Base-by-base conservation (phyloP, 1,284 basidiomycete genomes). In the Leccinum fallax region DNA sequence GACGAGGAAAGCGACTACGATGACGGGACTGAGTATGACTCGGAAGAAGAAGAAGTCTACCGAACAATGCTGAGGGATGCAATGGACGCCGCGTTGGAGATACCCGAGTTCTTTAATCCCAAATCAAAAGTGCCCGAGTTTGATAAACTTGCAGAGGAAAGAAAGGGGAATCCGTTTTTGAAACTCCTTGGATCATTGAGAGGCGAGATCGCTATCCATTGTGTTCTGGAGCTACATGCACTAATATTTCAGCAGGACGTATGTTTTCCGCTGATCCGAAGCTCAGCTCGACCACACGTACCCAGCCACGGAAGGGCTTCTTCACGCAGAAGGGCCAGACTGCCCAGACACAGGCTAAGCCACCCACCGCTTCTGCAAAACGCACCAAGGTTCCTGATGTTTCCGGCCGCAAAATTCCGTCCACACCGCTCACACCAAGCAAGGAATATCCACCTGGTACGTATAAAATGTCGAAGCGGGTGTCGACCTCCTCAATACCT, bases 101-200 rank as follows among this genome's bases (percentile, higher is more conserved):
- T 77, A 60, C 77, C 82, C 10, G 87, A 86, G 60, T 85, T 85
- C 71, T 79, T 84, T 55, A 80, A 85, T 66, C 72, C 75, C 24
- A 76, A 76, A 11, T 72, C 78, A 24, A 71, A 76, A 5, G 75
- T 78, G 13, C 72, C 78, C 8, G 81, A 78, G 34, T 77, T 78
- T 43, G 78, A 83, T 43, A 74, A 80, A 3, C 65, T 80, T 11
- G 72, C 77, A 15, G 82, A 85, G 57, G 84, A 85, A 59, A 78
- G 80, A 59, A 87, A 86, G 71, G 83, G 79, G 15, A 93, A 92
- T 67, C 88, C 90, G 0, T 90, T 93, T 72, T 72, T 92, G 69
- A 90, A 87, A 72, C 71, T 92, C 38, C 76, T 93, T 63, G 86
- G 86, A 21, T 86, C 86, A 15, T 71, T 93, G 59, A 81, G 87